Evolutionary conservation across 352 stramenopile species (phyloP).

Genomic region (Phytophthora syringae): DNA sequence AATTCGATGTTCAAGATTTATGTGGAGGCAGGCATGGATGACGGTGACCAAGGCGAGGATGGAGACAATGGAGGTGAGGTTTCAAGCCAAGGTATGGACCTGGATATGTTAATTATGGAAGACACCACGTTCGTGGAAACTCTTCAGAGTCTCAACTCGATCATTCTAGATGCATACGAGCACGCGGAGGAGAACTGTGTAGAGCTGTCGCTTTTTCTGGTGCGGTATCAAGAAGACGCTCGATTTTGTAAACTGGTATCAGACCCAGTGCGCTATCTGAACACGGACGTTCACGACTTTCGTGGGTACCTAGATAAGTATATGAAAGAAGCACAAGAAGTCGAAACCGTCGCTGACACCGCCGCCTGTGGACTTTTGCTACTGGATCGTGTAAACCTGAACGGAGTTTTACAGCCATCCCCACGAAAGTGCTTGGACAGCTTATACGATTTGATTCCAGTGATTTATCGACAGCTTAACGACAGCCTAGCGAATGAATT

Average conservation of each 20-base stretch:
- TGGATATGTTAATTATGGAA: conserved; percentile 87
- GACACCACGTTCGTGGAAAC: conserved; percentile 64
- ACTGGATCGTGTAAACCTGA: conserved; percentile 64
- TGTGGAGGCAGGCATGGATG: conserved; percentile 61
- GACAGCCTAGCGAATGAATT: conserved; percentile 61
- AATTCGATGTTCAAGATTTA: conserved; percentile 76
- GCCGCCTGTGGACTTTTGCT: conserved; percentile 60
- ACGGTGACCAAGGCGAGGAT: conserved; percentile 40
- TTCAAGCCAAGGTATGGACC: conserved; percentile 58
- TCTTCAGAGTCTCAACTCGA: conserved; percentile 55
- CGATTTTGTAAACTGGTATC: conserved; percentile 53
- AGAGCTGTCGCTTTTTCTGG: conserved; percentile 73
- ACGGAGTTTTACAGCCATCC: conserved; percentile 68
- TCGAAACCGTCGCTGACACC: conserved; percentile 58
- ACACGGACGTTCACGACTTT: conserved; percentile 62
- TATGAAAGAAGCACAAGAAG: conserved; percentile 55
- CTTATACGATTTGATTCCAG: conserved; percentile 62
- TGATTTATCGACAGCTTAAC: conserved; percentile 70
- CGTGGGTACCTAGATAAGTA: conserved; percentile 71
- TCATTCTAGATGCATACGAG: conserved; percentile 63
- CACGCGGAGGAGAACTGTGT: conserved; percentile 57
- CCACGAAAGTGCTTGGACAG: conserved; percentile 65
- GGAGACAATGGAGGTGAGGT: conserved; percentile 49
- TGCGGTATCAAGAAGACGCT: conserved; percentile 80
- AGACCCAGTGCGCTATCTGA: conserved; percentile 35